phyloP scores from a whole-genome alignment of 1,139 yeast genomes.

The Magnusiomyces ingens region DNA sequence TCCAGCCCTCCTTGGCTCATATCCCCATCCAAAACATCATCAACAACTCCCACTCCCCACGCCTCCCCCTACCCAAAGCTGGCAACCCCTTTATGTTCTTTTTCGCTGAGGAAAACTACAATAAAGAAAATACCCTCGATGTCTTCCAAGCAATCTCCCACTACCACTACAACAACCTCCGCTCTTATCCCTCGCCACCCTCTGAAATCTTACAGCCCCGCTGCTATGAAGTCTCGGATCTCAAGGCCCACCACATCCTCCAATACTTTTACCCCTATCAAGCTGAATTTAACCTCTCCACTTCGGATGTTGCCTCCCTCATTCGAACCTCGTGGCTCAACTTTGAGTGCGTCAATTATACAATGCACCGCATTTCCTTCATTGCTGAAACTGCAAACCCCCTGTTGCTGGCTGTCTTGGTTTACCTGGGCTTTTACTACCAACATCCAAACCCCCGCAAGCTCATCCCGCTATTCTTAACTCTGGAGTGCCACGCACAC shows the following conservation, averaged over 20 bases:
- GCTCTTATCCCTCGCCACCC: neutral
- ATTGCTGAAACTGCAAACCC: conserved; percentile 31
- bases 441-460: conserved; percentile 2
- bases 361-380: conserved; percentile 39
- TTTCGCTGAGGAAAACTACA: conserved; percentile 1
- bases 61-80: too few species aligned
- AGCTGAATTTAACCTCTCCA: neutral
- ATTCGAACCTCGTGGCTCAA: conserved; percentile 20
- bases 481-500: conserved; percentile 12
- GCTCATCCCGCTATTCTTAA: conserved; percentile 3
- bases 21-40: neutral
- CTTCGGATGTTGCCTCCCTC: conserved; percentile 12
- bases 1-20: neutral
- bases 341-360: conserved; percentile 19
- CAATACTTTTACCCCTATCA: neutral
- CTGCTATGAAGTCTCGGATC: neutral
- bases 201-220: neutral
- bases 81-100: conserved; percentile 7
- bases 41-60: too few species aligned
- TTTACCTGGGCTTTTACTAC: conserved; percentile 37
- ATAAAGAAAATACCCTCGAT: conserved; percentile 4
- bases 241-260: neutral
- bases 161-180: conserved; percentile 1
- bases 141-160: conserved; percentile 5
- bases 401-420: conserved; percentile 33